A percentile compares a stretch with the other conserved stretches of the same genome.
phyloP scores from a whole-genome alignment of 164 flowering plant species.

The Vitis riparia region DNA sequence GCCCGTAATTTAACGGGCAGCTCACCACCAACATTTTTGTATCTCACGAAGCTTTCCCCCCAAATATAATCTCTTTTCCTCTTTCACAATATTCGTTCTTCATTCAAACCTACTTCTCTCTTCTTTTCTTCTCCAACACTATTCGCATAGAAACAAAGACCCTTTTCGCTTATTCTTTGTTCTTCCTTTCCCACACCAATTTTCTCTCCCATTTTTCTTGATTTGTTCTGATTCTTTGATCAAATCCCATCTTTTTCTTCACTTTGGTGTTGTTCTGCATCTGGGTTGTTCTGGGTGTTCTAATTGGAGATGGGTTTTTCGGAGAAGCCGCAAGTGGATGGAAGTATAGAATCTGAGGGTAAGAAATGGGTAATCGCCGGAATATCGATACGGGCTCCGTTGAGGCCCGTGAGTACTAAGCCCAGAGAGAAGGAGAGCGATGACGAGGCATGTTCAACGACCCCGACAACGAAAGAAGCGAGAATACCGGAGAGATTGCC shows the following conservation, averaged over 20 bases:
- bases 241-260: conserved; percentile 11
- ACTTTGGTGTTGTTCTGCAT: conserved; percentile 5
- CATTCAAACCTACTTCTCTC: neutral
- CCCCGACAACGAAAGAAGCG: conserved; percentile 62
- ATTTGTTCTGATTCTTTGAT: conserved; percentile 14
- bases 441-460: conserved; percentile 35
- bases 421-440: conserved; percentile 22
- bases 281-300: neutral
- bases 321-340: conserved; percentile 36
- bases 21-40: conserved; percentile 1
- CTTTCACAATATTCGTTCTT: neutral
- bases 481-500: conserved; percentile 52
- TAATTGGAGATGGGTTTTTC: conserved; percentile 34
- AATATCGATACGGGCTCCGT: conserved; percentile 26
- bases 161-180: conserved; percentile 28
- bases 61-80: too few species aligned
- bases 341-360: conserved; percentile 32
- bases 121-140: neutral
- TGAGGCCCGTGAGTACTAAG: conserved; percentile 43
- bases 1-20: conserved; percentile 62
- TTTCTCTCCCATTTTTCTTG: neutral
- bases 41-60: too few species aligned
- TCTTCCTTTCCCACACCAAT: conserved; percentile 2
- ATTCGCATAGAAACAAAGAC: conserved; percentile 1
- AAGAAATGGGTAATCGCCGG: conserved; percentile 55